Conservation (phyloP, 441 rosid species). For the Manihot esculenta region DNA sequence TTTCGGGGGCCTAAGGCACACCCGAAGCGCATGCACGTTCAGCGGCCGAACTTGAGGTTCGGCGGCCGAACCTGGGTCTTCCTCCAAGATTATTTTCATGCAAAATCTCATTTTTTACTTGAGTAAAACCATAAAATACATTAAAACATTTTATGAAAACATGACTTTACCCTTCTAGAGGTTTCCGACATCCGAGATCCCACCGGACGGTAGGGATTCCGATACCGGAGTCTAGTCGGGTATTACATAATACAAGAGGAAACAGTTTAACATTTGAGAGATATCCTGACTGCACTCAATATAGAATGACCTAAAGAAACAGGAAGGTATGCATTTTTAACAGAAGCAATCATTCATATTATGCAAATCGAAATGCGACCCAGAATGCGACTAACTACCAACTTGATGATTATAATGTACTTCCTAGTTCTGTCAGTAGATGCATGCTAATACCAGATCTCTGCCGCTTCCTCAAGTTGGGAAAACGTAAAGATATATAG, state of each 20-base stretch:
- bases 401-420: conserved; percentile 24
- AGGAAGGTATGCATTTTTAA: conserved; percentile 11
- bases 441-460: conserved; percentile 36
- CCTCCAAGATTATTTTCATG: too few species aligned
- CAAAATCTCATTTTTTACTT: too few species aligned
- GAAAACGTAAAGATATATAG: conserved; percentile 22
- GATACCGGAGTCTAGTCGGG: too few species aligned
- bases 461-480: conserved; percentile 26
- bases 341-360: conserved; percentile 21
- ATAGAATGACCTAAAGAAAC: conserved; percentile 24
- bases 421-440: conserved; percentile 43
- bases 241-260: conserved; percentile 13
- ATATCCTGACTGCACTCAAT: conserved; percentile 16
- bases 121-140: too few species aligned
- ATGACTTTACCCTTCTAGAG: too few species aligned
- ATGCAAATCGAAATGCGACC: conserved; percentile 30
- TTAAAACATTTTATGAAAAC: too few species aligned
- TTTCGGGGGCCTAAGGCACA: too few species aligned
- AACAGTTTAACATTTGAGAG: conserved; percentile 1
- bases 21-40: too few species aligned
- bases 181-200: too few species aligned
- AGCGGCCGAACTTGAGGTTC: too few species aligned
- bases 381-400: conserved; percentile 12
- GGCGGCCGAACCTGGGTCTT: too few species aligned
- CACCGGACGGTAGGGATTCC: too few species aligned